phyloP scores from a whole-genome alignment of 2,329 filamentous ascomycete genomes.

The Fusarium haematococcum region DNA sequence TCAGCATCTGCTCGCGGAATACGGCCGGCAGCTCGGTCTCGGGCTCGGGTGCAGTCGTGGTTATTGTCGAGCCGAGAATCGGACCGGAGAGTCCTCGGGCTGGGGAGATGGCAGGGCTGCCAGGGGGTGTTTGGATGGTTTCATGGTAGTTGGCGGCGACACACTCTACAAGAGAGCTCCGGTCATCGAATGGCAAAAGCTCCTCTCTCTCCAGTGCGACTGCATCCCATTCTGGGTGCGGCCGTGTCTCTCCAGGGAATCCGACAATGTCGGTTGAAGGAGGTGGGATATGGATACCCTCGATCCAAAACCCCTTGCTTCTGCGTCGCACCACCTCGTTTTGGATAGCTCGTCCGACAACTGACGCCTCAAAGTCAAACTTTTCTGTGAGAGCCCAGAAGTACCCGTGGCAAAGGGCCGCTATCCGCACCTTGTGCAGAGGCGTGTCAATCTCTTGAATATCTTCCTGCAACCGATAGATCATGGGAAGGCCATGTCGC shows the following conservation, averaged over 20 bases:
- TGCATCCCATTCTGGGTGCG: slow-evolving; percentile 60
- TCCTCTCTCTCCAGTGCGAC: slow-evolving; percentile 71
- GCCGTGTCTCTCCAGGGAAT: slow-evolving; percentile 59
- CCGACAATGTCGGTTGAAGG: slow-evolving; percentile 71
- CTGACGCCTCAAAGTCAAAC: slow-evolving; percentile 79
- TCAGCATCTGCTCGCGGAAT: slow-evolving; percentile 80
- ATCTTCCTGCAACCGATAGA: slow-evolving; percentile 88
- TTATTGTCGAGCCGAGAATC: slow-evolving; percentile 64
- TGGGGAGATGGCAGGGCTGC: slow-evolving; percentile 78
- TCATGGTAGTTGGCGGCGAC: slow-evolving; percentile 79
- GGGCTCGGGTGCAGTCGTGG: slow-evolving; percentile 51
- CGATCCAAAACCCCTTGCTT: slow-evolving; percentile 82
- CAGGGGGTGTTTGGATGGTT: slow-evolving; percentile 70
- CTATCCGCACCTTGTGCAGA: slow-evolving; percentile 80
- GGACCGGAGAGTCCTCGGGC: slow-evolving; percentile 73
- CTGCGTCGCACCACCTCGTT: slow-evolving; percentile 82
- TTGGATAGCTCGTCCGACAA: slow-evolving; percentile 76
- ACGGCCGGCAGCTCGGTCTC: slow-evolving; percentile 71
- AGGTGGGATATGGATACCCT: slow-evolving; percentile 78
- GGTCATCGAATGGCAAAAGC: slow-evolving; percentile 80
- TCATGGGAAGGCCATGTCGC: slow-evolving; percentile 85
- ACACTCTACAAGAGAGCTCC: slow-evolving; percentile 76
- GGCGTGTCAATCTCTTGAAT: slow-evolving; percentile 75
- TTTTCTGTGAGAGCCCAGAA: slow-evolving; percentile 83
- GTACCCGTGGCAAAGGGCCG: slow-evolving; percentile 89